Base-by-base conservation (phyloP, 2,329 filamentous ascomycete species). In the Cladosporium sp. region DNA sequence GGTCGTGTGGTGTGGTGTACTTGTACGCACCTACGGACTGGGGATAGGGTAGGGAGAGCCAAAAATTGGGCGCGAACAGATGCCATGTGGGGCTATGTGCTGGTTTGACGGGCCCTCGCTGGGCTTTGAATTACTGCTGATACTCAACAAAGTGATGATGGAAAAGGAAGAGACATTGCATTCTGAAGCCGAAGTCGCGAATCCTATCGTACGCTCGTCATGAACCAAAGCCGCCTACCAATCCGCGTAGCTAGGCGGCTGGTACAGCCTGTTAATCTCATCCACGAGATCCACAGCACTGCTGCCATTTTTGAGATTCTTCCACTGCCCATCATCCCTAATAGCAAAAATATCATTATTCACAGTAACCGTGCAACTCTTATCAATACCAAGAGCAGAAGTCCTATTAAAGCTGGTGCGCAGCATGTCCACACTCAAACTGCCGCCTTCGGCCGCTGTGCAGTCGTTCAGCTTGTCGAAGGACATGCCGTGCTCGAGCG, bases 401-500 rank as follows among this genome's bases (percentile, higher is more conserved):
- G 77, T 86, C 57, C 82, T 80, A 62, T 80, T 68, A 27, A 89
- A 83, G 65, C 86, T 90, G 40, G 78, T 70, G 51, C 85, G 75
- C 54, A 93, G 70, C 74, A 91, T 70, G 1, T 78, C 75, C 59
- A 89, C 73, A 3, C 84, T 87, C 53, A 84, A 80, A 1, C 81
- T 83, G 24, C 89, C 88, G 58, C 89, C 82, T 53, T 95, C 85
- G 55, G 80, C 77, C 36, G 85, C 85, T 38, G 89, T 85, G 67
- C 93, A 99, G 17, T 85, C 76, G 68, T 97, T 95, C 50, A 99
- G 71, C 56, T 80, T 77, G 20, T 83, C 78, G 66, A 96, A 89
- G 62, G 93, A 85, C 43, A 97, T 84, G 22, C 89, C 90, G 64
- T 96, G 89, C 70, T 97, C 89, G 44, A 96, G 75, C 3, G 93